Percentiles rank a stretch among this genome's conserved stretches.
Conservation (phyloP, 192 early-diverging fungal species). For the Rhizophagus sp. region DNA sequence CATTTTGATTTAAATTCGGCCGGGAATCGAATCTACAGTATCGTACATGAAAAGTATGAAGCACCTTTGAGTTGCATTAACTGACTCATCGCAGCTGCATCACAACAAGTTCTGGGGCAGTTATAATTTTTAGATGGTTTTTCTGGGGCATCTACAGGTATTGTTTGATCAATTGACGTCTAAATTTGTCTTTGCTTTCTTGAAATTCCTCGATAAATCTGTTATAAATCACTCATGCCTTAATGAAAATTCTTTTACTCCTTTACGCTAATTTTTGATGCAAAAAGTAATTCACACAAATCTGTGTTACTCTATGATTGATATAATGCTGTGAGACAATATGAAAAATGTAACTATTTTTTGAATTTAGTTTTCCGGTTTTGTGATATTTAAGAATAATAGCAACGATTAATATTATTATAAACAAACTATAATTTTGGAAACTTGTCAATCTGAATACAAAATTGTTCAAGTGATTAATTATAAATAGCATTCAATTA, state of each 20-base stretch:
- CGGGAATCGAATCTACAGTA: background rate
- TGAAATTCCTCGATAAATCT: background rate
- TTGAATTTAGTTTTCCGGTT: background rate
- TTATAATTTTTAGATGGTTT: background rate
- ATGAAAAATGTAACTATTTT: background rate
- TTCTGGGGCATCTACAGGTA: background rate
- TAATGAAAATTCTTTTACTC: background rate
- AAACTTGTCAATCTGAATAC: background rate
- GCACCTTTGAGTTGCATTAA: background rate
- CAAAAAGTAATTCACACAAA: background rate
- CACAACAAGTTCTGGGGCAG: background rate
- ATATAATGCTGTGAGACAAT: conserved; percentile 8
- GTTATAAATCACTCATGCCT: background rate
- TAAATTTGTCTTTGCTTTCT: too few species aligned
- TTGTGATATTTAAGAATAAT: background rate
- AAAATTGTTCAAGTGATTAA: background rate
- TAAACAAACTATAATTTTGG: background rate
- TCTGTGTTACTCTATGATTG: background rate
- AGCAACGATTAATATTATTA: background rate
- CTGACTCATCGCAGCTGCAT: background rate
- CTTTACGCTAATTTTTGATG: background rate
- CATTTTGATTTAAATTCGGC: background rate
- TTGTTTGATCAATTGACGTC: background rate
- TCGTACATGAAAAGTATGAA: background rate
- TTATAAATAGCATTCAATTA: background rate